Evolutionary conservation across 2,329 filamentous ascomycete genomes (phyloP), one percentile per base, ranked within the genome.

Genomic region (Beauveria sp.): DNA sequence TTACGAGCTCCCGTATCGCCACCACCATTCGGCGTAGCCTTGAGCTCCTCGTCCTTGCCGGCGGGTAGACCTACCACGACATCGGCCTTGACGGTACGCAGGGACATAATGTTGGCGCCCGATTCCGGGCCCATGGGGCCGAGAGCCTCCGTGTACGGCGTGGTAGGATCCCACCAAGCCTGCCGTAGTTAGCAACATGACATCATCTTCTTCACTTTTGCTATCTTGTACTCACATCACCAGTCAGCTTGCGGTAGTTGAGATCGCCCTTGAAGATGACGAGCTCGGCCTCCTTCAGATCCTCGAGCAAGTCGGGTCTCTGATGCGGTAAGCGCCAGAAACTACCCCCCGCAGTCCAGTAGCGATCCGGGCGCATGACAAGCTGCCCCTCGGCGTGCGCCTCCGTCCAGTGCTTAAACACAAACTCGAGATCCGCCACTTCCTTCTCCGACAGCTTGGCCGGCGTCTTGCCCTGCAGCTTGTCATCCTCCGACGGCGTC

Each of bases 191-290:
- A 59, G 57, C 24, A 45, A 38, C 34, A 10, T 22, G 4, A 9
- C 7, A 7, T 28, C 30, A 12, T n/a, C 38, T 34, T 18, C 47
- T 40, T 18, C 51, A 30, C 24, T 63, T 40, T 24, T 16, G 2
- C 18, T 4, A 3, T 50, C 10, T 8, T 26, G 5, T 22, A 79
- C 88, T 78, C 77, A 93, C 91, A 79, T 99, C 95, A 54, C 86
- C 89, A 34, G 89, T 92, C 66, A 99, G 75, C 75, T 99, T 99
- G 64, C 95, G 82, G 75, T 98, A 99, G 77, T 99, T 99, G 67
- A 99, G 73, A 72, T 99, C 95, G 3, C 95, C 95, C 79, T 99
- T 99, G 80, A 98, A 98, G 61, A 99, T 86, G 14, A 96, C 91
- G 20, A 99, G 79, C 73, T 96, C 90, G 66, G 89, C 90, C 64